Evolutionary conservation across 495 filamentous ascomycete species (phyloP).

Genomic region (Podospora appendiculata): DNA sequence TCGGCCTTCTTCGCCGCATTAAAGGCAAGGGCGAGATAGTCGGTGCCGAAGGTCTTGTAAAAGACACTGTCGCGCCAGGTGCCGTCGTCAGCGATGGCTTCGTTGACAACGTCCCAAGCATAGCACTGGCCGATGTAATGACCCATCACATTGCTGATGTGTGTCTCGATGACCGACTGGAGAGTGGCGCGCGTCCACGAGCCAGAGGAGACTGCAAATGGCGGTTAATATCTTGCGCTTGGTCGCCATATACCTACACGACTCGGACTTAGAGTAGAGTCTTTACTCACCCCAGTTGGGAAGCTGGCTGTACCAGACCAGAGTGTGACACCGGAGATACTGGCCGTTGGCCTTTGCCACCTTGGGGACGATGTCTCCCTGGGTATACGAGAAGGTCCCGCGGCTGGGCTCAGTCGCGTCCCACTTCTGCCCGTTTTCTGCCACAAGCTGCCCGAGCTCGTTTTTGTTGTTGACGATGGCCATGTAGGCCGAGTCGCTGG

Average conservation of each 20-base stretch:
- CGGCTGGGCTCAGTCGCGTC: conserved; percentile 30
- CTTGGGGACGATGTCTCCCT: conserved; percentile 42
- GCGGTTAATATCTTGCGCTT: conserved; percentile 35
- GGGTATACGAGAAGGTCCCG: conserved; percentile 41
- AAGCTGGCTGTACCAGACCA: conserved; percentile 57
- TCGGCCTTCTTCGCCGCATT: conserved; percentile 30
- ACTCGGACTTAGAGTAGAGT: too few relatives aligned
- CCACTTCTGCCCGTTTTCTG: conserved; percentile 54
- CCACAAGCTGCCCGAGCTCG: conserved; percentile 54
- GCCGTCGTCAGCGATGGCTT: conserved; percentile 41
- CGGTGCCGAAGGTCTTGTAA: conserved; percentile 34
- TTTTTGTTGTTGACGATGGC: conserved; percentile 36
- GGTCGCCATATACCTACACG: neutral
- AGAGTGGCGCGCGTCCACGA: conserved; percentile 48
- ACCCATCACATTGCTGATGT: conserved; percentile 46
- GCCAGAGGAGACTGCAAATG: conserved; percentile 37
- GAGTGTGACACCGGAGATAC: conserved; percentile 49
- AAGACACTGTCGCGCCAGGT: conserved; percentile 32
- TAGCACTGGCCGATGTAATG: conserved; percentile 46
- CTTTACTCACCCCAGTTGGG: conserved; percentile 41
- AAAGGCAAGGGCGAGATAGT: conserved; percentile 41
- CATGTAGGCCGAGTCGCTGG: conserved; percentile 41
- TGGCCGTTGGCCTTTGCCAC: conserved; percentile 47
- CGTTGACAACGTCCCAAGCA: conserved; percentile 49
- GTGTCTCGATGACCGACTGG: conserved; percentile 30